A percentile compares a stretch with the other conserved stretches of the same genome.
These are phyloP conservation scores for Cafeteria roenbergensis DNA, from an alignment of 108 stramenopile genomes.

Conservation along the genomic window DNA sequence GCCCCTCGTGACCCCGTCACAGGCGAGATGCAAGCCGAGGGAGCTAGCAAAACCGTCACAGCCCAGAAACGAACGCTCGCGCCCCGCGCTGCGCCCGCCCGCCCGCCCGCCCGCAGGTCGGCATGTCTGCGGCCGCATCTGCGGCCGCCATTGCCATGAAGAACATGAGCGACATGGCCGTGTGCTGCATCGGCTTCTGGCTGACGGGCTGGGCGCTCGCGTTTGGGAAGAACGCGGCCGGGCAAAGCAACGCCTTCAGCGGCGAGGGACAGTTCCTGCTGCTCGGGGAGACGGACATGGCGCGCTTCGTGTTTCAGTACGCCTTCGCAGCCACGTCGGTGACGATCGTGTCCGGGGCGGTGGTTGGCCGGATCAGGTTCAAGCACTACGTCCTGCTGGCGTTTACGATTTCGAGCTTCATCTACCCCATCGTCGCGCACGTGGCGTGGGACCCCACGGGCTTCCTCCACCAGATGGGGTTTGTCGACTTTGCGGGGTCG, in stretches of 20 bases:
- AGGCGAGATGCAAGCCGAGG: too few relatives aligned
- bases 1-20: too few relatives aligned
- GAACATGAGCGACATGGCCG: constrained; percentile 17
- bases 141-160: too few relatives aligned
- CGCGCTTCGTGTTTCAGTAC: constrained; percentile 64
- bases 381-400: constrained; percentile 62
- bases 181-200: constrained; percentile 31
- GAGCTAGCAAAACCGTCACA: too few relatives aligned
- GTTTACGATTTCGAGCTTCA: constrained; percentile 54
- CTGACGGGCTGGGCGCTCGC: constrained; percentile 30
- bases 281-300: constrained; percentile 15
- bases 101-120: too few relatives aligned
- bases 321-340: constrained; percentile 60
- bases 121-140: too few relatives aligned
- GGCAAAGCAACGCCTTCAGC: neutral
- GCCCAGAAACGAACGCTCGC: too few relatives aligned
- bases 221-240: constrained; percentile 10
- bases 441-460: constrained; percentile 57
- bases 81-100: too few relatives aligned
- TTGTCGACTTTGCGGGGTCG: constrained; percentile 62
- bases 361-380: constrained; percentile 62
- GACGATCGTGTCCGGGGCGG: constrained; percentile 58
- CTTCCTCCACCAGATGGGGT: constrained; percentile 25
- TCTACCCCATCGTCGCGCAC: constrained; percentile 71
- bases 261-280: neutral